These are phyloP conservation scores for Aciculoconidium aculeatum DNA, from an alignment of 805 yeast species.

Conservation along the genomic window DNA sequence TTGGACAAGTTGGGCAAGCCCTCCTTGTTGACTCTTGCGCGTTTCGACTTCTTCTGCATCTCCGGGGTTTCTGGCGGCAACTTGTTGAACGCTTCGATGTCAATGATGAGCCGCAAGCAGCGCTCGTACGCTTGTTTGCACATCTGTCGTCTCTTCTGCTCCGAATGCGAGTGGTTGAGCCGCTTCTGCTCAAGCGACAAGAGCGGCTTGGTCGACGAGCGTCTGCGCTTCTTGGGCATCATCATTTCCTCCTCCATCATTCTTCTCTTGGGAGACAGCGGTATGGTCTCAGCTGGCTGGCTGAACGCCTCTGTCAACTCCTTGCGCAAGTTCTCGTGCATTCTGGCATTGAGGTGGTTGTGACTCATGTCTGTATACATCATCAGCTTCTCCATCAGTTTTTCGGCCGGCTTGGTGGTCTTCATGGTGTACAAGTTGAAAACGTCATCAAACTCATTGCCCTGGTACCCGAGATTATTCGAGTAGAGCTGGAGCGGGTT, in stretches of 20 bases:
- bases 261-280: conserved; percentile 8
- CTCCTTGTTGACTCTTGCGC: conserved; percentile 36
- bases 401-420: conserved; percentile 4
- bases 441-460: conserved; percentile 11
- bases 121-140: conserved; percentile 41
- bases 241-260: conserved; percentile 4
- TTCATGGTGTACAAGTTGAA: conserved; percentile 30
- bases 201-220: conserved; percentile 29
- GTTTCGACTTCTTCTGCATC: conserved; percentile 20
- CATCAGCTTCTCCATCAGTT: conserved; percentile 1
- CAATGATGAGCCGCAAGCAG: conserved; percentile 34
- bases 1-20: conserved; percentile 42
- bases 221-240: conserved; percentile 18
- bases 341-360: neutral
- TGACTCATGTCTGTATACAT: neutral
- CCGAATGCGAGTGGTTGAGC: conserved; percentile 36
- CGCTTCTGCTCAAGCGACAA: conserved; percentile 36
- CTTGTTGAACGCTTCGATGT: conserved; percentile 27
- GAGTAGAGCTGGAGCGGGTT: conserved; percentile 29
- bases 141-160: conserved; percentile 38
- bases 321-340: conserved; percentile 16
- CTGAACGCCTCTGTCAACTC: conserved; percentile 30
- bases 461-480: conserved; percentile 5
- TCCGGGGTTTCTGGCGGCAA: conserved; percentile 14
- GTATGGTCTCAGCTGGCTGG: conserved; percentile 14